These are phyloP conservation scores for Boletus vinaceobasis DNA, from an alignment of 768 basidiomycete genomes.

Conservation along the genomic window DNA sequence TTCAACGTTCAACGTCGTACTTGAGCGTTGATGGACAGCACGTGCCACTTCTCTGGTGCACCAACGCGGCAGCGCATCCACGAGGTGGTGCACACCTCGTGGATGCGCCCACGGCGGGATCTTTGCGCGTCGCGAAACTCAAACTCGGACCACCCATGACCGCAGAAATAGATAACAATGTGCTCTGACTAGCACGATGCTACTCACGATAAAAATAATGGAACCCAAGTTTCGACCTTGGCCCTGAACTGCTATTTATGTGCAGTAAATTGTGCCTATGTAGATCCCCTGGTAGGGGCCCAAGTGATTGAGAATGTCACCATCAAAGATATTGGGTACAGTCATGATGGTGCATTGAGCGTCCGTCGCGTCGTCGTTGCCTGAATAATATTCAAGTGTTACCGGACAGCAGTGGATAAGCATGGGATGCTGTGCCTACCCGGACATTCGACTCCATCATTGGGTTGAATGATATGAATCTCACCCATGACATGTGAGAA, in stretches of 20 bases:
- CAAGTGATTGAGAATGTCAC: constrained; percentile 52
- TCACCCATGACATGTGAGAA: constrained; percentile 42
- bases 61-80: background rate
- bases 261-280: constrained; percentile 48
- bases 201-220: constrained; percentile 8
- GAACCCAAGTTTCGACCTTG: background rate
- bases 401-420: background rate
- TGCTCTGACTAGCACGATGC: background rate
- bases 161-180: background rate
- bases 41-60: background rate
- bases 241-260: constrained; percentile 12
- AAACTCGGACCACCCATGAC: background rate
- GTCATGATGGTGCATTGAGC: constrained; percentile 49
- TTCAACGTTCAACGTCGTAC: too few relatives aligned
- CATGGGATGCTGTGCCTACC: constrained; percentile 22
- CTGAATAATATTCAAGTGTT: constrained; percentile 27
- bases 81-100: too few relatives aligned
- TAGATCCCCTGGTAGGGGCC: constrained; percentile 55
- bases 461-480: constrained; percentile 39
- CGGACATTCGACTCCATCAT: constrained; percentile 40
- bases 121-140: too few relatives aligned
- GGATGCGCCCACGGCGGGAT: too few relatives aligned
- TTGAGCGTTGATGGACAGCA: background rate
- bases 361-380: constrained; percentile 54
- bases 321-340: constrained; percentile 51